Evolutionary conservation across 192 early-diverging fungal species (phyloP).

Genomic region (Pilobolus umbonatus): DNA sequence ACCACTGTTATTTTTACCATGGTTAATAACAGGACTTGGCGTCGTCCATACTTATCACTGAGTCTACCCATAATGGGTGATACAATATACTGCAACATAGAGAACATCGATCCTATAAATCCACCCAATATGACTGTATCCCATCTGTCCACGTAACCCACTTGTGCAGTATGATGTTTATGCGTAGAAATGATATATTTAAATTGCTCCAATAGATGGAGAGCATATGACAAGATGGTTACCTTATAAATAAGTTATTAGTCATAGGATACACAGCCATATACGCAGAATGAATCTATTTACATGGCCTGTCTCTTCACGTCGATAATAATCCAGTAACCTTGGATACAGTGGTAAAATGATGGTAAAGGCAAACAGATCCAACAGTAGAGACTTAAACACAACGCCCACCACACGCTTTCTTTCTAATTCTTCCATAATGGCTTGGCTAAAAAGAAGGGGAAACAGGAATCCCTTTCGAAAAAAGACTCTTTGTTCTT

Average conservation of each 20-base stretch:
- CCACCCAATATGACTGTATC: slow-evolving; percentile 89
- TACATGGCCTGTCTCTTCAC: slow-evolving; percentile 53
- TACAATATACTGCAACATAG: slow-evolving; percentile 85
- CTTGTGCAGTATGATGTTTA: not conserved
- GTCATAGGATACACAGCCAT: not conserved
- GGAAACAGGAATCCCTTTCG: not conserved
- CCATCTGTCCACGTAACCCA: slow-evolving; percentile 35
- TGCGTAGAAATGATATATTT: slow-evolving; percentile 20
- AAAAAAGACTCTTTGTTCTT: too few relatives aligned
- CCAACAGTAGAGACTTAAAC: slow-evolving; percentile 85
- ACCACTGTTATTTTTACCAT: slow-evolving; percentile 57
- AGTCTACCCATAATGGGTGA: slow-evolving; percentile 80
- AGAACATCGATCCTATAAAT: slow-evolving; percentile 87
- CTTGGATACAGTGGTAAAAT: slow-evolving; percentile 94
- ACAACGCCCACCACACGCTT: slow-evolving; percentile 47
- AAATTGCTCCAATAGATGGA: slow-evolving; percentile 27
- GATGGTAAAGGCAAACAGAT: slow-evolving; percentile 96
- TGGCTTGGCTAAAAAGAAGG: not conserved
- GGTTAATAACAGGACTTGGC: slow-evolving; percentile 74
- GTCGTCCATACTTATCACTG: slow-evolving; percentile 76
- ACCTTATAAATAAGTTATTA: not conserved
- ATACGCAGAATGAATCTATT: slow-evolving; percentile 40
- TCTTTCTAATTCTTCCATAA: not conserved
- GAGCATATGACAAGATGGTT: slow-evolving; percentile 21
- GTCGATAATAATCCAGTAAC: slow-evolving; percentile 82